phyloP scores from a whole-genome alignment of 257 asterid genomes.

The Penstemon newberryi region DNA sequence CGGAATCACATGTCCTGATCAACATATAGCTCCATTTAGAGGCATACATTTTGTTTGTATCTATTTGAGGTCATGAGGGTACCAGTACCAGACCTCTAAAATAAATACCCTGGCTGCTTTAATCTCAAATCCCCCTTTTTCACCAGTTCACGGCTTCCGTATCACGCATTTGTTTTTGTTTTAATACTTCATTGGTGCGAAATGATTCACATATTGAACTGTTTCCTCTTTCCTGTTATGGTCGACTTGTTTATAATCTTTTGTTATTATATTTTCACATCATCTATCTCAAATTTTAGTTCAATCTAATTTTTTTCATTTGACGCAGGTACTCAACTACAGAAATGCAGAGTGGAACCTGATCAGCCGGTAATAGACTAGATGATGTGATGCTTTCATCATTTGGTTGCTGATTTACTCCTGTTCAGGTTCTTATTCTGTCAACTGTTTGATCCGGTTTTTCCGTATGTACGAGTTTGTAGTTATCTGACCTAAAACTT shows the following conservation, averaged over 20 bases:
- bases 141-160: not conserved
- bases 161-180: too few relatives aligned
- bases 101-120: not conserved
- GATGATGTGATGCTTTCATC: slow-evolving; percentile 1
- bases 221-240: not conserved
- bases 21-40: not conserved
- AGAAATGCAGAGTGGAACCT: slow-evolving; percentile 1
- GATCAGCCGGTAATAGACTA: not conserved
- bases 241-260: not conserved
- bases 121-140: not conserved
- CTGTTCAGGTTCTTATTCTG: not conserved
- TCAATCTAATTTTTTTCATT: slow-evolving; percentile 20
- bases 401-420: slow-evolving; percentile 4
- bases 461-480: slow-evolving; percentile 1
- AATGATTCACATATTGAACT: not conserved
- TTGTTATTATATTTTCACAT: slow-evolving; percentile 1
- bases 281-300: not conserved
- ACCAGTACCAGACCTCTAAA: not conserved
- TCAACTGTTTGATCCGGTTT: slow-evolving; percentile 3
- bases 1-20: not conserved
- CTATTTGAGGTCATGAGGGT: not conserved
- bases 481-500: slow-evolving; percentile 7
- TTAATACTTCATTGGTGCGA: not conserved
- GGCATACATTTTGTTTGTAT: not conserved
- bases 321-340: slow-evolving; percentile 23